Percentiles rank a stretch among this genome's conserved stretches.
These are phyloP conservation scores for Cubamyces lactineus DNA, from an alignment of 768 basidiomycete species.

Conservation along the genomic window DNA sequence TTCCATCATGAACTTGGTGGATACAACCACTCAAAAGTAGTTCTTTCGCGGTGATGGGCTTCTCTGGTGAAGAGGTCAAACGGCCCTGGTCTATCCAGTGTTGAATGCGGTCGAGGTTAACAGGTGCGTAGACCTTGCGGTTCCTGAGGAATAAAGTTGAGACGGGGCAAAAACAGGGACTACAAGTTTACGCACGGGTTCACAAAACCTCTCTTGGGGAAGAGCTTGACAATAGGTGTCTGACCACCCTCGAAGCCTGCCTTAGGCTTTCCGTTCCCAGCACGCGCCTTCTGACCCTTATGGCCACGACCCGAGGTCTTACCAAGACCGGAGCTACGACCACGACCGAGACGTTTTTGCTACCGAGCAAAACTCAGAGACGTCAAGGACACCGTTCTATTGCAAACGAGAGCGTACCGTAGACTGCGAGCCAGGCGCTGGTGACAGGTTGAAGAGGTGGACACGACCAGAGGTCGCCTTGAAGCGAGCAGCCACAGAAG, in stretches of 20 bases:
- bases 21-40: constrained; percentile 85
- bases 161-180: neutral
- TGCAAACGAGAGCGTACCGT: constrained; percentile 47
- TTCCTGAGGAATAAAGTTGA: constrained; percentile 49
- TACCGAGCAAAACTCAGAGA: constrained; percentile 35
- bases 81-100: constrained; percentile 89
- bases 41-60: constrained; percentile 87
- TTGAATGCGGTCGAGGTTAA: constrained; percentile 88
- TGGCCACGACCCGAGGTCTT: constrained; percentile 92
- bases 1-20: constrained; percentile 86
- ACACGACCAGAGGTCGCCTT: constrained; percentile 47
- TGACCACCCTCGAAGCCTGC: constrained; percentile 96
- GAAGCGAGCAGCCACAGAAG: constrained; percentile 38
- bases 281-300: constrained; percentile 94
- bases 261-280: constrained; percentile 81
- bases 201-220: constrained; percentile 93
- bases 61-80: constrained; percentile 72
- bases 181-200: constrained; percentile 69
- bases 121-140: constrained; percentile 73
- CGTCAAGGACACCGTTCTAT: neutral
- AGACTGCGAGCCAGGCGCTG: constrained; percentile 71
- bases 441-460: constrained; percentile 71
- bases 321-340: constrained; percentile 89
- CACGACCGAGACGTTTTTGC: constrained; percentile 95
- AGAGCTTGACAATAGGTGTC: constrained; percentile 86